Base-by-base conservation (phyloP, 2,329 filamentous ascomycete genomes). In the Byssothecium circinans region DNA sequence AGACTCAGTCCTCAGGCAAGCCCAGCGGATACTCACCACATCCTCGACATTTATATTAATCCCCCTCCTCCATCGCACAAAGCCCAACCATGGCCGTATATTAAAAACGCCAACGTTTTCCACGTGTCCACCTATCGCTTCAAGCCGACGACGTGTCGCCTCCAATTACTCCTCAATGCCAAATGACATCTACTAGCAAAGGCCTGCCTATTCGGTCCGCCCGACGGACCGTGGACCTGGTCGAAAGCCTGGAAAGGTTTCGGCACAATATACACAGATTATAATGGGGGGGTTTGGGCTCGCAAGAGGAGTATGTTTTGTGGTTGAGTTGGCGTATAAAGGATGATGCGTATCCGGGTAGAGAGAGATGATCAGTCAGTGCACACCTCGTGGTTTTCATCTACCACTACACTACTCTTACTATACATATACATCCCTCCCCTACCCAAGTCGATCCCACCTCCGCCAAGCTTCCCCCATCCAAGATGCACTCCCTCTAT, bases 401-500 rank as follows among this genome's bases (percentile, higher is more conserved):
- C 34, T 33, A 30, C 18, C 43, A 15, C n/a, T 23, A 3, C 14
- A 18, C n/a, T n/a, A n/a, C n/a, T n/a, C n/a, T n/a, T n/a, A n/a
- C n/a, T n/a, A n/a, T n/a, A n/a, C n/a, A n/a, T n/a, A n/a, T n/a
- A n/a, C n/a, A n/a, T n/a, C n/a, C n/a, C n/a, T n/a, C n/a, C n/a
- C n/a, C n/a, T n/a, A n/a, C n/a, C n/a, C n/a, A n/a, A n/a, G n/a
- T n/a, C n/a, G n/a, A n/a, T n/a, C n/a, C n/a, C n/a, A n/a, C n/a
- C n/a, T n/a, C n/a, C n/a, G n/a, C n/a, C n/a, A n/a, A n/a, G n/a
- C n/a, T n/a, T n/a, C n/a, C n/a, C n/a, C n/a, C n/a, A n/a, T n/a
- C n/a, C 35, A 41, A 12, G 14, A 58, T 57, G 55, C 50, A 47
- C 35, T 55, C 50, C 40, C 29, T 60, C 23, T n/a, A n/a, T n/a